phyloP scores from a whole-genome alignment of 441 rosid genomes.

The Mallotus japonicus region DNA sequence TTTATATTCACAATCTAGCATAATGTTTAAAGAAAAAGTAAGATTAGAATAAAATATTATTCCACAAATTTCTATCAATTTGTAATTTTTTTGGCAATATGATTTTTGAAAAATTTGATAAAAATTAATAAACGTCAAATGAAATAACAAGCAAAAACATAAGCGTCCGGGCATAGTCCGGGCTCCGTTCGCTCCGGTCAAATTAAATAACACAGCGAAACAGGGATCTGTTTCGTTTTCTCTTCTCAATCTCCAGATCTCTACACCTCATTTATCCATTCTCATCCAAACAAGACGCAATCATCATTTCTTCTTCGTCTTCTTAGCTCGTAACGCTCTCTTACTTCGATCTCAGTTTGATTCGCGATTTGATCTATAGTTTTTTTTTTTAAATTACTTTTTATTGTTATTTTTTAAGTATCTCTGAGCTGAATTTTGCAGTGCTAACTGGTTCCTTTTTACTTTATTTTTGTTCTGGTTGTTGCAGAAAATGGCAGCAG shows the following conservation, averaged over 20 bases:
- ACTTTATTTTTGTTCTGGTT: neutral
- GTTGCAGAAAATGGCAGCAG: conserved; percentile 73
- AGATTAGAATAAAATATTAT: too few species aligned
- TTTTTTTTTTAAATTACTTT: neutral
- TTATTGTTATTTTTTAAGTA: neutral
- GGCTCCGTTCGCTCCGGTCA: conserved; percentile 13
- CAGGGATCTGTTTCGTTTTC: conserved; percentile 8
- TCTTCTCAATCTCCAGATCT: conserved; percentile 30
- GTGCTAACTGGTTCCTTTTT: neutral
- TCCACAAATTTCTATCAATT: too few species aligned
- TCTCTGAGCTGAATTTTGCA: neutral
- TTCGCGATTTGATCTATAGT: neutral
- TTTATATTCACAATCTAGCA: too few species aligned
- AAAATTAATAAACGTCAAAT: neutral
- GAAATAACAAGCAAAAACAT: too few species aligned
- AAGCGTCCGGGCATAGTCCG: conserved; percentile 19
- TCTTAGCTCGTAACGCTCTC: neutral
- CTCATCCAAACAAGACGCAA: neutral
- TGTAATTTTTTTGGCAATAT: too few species aligned
- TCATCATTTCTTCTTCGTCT: neutral
- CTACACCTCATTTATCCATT: neutral
- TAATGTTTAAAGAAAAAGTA: too few species aligned
- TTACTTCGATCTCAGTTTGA: conserved; percentile 10
- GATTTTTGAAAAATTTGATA: too few species aligned
- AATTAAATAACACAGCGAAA: neutral